phyloP scores from a whole-genome alignment of 2,329 filamentous ascomycete genomes.

The Epichloe coenophiala region DNA sequence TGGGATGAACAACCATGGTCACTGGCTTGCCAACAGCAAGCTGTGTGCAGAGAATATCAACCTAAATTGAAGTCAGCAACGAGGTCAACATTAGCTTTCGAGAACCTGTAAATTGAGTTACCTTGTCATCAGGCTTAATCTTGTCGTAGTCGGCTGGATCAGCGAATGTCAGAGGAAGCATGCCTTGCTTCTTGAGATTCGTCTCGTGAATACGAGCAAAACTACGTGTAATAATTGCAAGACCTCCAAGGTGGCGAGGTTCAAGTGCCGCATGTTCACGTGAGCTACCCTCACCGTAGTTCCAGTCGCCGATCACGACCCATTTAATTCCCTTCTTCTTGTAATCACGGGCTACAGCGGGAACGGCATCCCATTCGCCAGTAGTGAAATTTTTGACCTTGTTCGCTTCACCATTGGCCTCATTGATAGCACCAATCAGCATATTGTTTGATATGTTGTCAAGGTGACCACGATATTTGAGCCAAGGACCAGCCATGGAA shows the following conservation, averaged over 20 bases:
- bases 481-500: conserved; percentile 91
- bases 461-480: conserved; percentile 97
- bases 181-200: conserved; percentile 99
- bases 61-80: conserved; percentile 21
- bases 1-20: conserved; percentile 83
- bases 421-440: conserved; percentile 94
- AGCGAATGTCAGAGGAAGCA: conserved; percentile 93
- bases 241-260: conserved; percentile 89
- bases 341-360: conserved; percentile 92
- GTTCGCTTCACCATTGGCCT: conserved; percentile 93
- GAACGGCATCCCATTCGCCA: conserved; percentile 75
- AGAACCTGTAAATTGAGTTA: conserved; percentile 16
- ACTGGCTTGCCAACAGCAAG: conserved; percentile 86
- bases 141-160: conserved; percentile 96
- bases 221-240: conserved; percentile 88
- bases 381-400: conserved; percentile 87
- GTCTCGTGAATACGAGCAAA: conserved; percentile 99
- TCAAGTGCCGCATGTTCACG: conserved; percentile 98
- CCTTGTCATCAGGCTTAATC: conserved; percentile 83
- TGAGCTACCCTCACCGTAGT: conserved; percentile 95
- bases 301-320: conserved; percentile 98
- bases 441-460: conserved; percentile 99
- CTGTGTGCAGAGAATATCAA: conserved; percentile 81
- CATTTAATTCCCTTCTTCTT: conserved; percentile 93
- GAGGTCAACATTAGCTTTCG: neutral